Conservation (phyloP, 2,329 filamentous ascomycete genomes). For the Parastagonospora avenae region DNA sequence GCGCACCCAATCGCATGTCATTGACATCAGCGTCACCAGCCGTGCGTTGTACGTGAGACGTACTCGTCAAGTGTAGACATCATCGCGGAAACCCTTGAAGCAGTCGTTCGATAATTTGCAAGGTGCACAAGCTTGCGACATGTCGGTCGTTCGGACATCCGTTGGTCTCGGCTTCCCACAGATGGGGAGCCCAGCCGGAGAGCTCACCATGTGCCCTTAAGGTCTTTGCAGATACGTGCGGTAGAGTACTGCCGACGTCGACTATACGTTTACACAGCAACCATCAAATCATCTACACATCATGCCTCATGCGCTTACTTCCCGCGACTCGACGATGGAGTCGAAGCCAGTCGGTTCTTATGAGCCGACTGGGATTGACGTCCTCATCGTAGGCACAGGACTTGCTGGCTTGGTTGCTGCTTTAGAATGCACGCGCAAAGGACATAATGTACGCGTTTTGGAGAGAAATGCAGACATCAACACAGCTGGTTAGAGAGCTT, state of each 20-base stretch:
- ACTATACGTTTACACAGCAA: conserved; percentile 8
- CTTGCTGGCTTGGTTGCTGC: conserved; percentile 46
- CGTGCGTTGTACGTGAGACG: conserved; percentile 13
- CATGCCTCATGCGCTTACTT: conserved; percentile 51
- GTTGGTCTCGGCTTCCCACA: conserved; percentile 23
- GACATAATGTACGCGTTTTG: conserved; percentile 47
- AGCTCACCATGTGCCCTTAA: conserved; percentile 13
- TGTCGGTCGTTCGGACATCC: conserved; percentile 18
- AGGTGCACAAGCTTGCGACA: conserved; percentile 12
- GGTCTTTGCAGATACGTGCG: conserved; percentile 14
- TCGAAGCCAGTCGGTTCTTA: conserved; percentile 60
- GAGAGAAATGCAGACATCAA: conserved; percentile 57
- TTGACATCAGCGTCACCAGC: conserved; percentile 19
- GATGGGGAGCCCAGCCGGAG: conserved; percentile 28
- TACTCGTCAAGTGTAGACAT: conserved; percentile 17
- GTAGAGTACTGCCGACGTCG: conserved; percentile 2
- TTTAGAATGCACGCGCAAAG: conserved; percentile 48
- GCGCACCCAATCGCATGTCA: background rate
- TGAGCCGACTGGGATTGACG: conserved; percentile 48
- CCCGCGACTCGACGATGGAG: conserved; percentile 54
- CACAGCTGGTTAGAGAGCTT: conserved; percentile 53
- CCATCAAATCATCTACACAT: conserved; percentile 7
- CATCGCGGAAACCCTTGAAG: conserved; percentile 9
- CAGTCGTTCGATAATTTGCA: conserved; percentile 2
- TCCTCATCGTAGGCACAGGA: conserved; percentile 48